Base-by-base conservation (phyloP, 2,329 filamentous ascomycete genomes). In the Fusarium guadeloupense region DNA sequence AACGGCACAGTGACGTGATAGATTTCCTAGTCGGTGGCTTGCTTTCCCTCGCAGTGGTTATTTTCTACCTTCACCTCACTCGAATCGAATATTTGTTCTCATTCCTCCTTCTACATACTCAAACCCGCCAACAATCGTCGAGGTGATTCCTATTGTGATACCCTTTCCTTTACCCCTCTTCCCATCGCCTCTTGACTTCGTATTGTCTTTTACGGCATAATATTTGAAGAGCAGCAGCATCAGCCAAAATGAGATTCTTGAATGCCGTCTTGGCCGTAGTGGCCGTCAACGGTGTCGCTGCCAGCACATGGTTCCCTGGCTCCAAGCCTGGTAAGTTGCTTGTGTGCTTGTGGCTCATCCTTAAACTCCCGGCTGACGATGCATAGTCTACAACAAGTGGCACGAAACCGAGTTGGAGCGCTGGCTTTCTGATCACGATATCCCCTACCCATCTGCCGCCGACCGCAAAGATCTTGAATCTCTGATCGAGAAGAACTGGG, bases 401-500 rank as follows among this genome's bases (percentile, higher is more conserved):
- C 94, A 98, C 71, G 89, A 98, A 82, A 96, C 92, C 19, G 95
- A 99, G 83, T 87, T 99, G 25, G 94, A 99, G 81, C 87, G 93
- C 71, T 99, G 95, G 95, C 87, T 99, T 43, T 91, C 91, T 25
- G 95, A 99, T 74, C 85, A 98, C 79, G 87, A 93, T 75, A 83
- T 99, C 54, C 92, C 94, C 9, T 93, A 97, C 75, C 93, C 95
- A n/a, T 89, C 87, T 10, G 87, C 93, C 10, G 88, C 94, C 42
- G 93, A 97, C 77, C 92, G 95, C 72, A 96, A 95, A 78, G 92
- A 97, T 67, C 88, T 99, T n/a, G 91, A 97, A 78, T 88, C 88
- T 60, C 80, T 96, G n/a, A 90, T 98, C 64, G 89, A 92, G 78
- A 84, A 88, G 71, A 93, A 96, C 80, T 99, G 95, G 95, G 87